Percentiles rank a stretch among this genome's conserved stretches.
Conservation (phyloP, 768 basidiomycete species). For the Psilocybe sp. region DNA sequence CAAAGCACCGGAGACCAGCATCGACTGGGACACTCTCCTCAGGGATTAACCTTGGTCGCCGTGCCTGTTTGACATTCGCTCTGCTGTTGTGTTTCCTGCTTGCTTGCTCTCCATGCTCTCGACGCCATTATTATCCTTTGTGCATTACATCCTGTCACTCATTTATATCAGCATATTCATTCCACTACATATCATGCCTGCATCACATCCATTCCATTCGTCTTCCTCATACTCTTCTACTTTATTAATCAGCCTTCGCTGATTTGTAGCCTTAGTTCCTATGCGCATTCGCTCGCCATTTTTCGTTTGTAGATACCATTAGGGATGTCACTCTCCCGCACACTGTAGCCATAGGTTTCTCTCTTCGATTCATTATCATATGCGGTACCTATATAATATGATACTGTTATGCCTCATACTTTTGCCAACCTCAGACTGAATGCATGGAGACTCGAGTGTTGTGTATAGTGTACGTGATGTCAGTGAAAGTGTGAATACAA, state of each 20-base stretch:
- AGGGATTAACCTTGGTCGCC: slow-evolving; percentile 44
- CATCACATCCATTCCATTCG: slow-evolving; percentile 8
- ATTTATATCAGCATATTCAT: slow-evolving; percentile 9
- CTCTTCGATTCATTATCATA: no score
- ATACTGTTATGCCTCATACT: no score
- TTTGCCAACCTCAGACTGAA: no score
- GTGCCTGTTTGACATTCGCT: slow-evolving; percentile 13
- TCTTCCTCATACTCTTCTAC: slow-evolving; percentile 8
- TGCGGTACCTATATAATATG: no score
- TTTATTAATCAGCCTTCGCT: slow-evolving; percentile 11
- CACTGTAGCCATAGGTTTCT: slow-evolving; percentile 16
- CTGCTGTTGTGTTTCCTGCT: slow-evolving; percentile 4
- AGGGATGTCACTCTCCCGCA: slow-evolving; percentile 2
- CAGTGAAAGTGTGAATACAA: no score
- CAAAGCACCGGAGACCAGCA: slow-evolving; percentile 51
- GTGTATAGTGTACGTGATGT: no score
- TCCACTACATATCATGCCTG: slow-evolving; percentile 3
- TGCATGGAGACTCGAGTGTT: no score
- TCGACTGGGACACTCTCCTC: slow-evolving; percentile 80
- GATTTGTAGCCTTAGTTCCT: slow-evolving; percentile 23
- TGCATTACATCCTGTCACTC: slow-evolving; percentile 9
- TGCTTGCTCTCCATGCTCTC: slow-evolving; percentile 7
- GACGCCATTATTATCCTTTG: slow-evolving; percentile 5
- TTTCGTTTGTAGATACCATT: slow-evolving; percentile 4
- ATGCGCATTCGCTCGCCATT: background rate